Percentiles rank a stretch among this genome's conserved stretches.
Conservation (phyloP, 2,329 filamentous ascomycete genomes). For the Microcyclosporella mali region DNA sequence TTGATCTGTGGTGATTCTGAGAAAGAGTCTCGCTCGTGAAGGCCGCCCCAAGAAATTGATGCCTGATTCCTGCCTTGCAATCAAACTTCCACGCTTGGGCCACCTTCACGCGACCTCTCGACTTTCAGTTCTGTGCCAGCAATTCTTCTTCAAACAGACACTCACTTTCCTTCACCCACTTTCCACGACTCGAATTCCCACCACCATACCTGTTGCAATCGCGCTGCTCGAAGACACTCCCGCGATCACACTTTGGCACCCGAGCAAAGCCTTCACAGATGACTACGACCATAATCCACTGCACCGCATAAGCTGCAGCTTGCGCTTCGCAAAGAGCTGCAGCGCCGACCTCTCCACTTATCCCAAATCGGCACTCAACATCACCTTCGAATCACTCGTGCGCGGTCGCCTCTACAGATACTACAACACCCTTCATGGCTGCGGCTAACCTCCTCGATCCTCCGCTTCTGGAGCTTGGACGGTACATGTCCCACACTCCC, state of each 20-base stretch:
- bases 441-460: not conserved
- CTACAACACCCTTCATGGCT: constrained; percentile 2
- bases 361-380: no score
- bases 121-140: no score
- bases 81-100: no score
- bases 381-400: no score
- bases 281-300: constrained; percentile 5
- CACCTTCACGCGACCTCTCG: no score
- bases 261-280: constrained; percentile 4
- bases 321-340: constrained; percentile 1
- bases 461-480: constrained; percentile 5
- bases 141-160: not conserved
- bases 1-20: no score
- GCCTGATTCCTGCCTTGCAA: not conserved
- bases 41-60: no score
- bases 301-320: constrained; percentile 14
- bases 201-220: not conserved
- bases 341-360: constrained; percentile 1
- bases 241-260: not conserved
- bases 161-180: not conserved
- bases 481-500: not conserved
- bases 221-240: not conserved
- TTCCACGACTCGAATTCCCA: not conserved
- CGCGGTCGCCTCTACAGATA: not conserved
- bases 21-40: no score